Evolutionary conservation across 805 yeast species (phyloP).

Genomic region (Torulaspora maleeae): DNA sequence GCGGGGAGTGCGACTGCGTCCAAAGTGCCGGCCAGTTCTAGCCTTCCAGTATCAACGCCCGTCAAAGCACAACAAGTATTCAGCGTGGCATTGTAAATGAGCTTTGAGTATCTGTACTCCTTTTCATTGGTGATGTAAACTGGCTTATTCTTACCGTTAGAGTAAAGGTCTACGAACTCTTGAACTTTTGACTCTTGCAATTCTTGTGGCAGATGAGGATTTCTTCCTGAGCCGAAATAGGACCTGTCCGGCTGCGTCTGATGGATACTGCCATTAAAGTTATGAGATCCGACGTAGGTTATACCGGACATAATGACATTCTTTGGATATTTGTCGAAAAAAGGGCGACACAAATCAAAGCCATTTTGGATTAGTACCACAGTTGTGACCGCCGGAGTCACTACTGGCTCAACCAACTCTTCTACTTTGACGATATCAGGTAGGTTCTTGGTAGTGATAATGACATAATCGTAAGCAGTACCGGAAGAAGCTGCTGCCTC

Average conservation of each 20-base stretch:
- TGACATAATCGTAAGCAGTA: slow-evolving; percentile 47
- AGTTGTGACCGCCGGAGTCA: slow-evolving; percentile 40
- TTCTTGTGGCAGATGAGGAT: slow-evolving; percentile 31
- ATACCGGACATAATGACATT: slow-evolving; percentile 57
- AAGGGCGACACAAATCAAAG: slow-evolving; percentile 53
- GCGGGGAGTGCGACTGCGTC: slow-evolving; percentile 48
- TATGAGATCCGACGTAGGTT: slow-evolving; percentile 54
- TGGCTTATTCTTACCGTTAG: slow-evolving; percentile 41
- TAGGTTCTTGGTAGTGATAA: slow-evolving; percentile 58
- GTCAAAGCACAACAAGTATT: slow-evolving; percentile 61
- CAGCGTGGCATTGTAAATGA: slow-evolving; percentile 63
- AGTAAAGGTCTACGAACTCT: slow-evolving; percentile 45
- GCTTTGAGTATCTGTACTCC: slow-evolving; percentile 57
- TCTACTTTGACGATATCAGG: slow-evolving; percentile 58
- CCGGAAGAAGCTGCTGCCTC: slow-evolving; percentile 39
- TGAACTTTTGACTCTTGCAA: slow-evolving; percentile 35
- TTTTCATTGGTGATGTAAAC: slow-evolving; percentile 43
- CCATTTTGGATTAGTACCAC: slow-evolving; percentile 61
- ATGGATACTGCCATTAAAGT: slow-evolving; percentile 36
- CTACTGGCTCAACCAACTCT: slow-evolving; percentile 47
- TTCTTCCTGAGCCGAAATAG: slow-evolving; percentile 46
- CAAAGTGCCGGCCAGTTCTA: slow-evolving; percentile 43
- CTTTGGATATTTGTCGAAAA: slow-evolving; percentile 46
- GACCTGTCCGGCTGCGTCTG: slow-evolving; percentile 48
- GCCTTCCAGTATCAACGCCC: slow-evolving; percentile 54